phyloP scores from a whole-genome alignment of 2,329 filamentous ascomycete species.

The Corinectria fuckeliana region DNA sequence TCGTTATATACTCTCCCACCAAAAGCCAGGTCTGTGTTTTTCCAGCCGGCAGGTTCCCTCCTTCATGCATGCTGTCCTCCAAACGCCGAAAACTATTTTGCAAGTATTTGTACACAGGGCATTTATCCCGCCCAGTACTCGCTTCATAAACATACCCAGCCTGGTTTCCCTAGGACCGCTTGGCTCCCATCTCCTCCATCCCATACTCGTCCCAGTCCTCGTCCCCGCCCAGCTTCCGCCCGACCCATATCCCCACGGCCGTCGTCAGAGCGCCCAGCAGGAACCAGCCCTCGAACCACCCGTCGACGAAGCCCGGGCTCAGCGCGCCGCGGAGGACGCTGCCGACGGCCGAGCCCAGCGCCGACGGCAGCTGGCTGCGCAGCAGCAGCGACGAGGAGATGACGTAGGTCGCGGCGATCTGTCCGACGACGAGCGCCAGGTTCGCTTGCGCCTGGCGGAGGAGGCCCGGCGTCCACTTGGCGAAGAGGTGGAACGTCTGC shows the following conservation, averaged over 20 bases:
- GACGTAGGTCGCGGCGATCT: slow-evolving; percentile 85
- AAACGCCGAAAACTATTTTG: slow-evolving; percentile 6
- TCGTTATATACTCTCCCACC: not conserved
- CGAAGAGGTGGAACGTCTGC: slow-evolving; percentile 85
- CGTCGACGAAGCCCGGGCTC: slow-evolving; percentile 64
- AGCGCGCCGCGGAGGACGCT: slow-evolving; percentile 80
- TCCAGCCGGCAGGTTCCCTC: not conserved
- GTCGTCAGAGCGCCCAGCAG: slow-evolving; percentile 71
- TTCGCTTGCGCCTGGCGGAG: slow-evolving; percentile 78
- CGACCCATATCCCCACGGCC: slow-evolving; percentile 74
- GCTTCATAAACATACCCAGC: not conserved
- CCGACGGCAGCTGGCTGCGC: slow-evolving; percentile 76
- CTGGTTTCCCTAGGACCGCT: slow-evolving; percentile 58
- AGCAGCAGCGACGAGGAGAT: slow-evolving; percentile 80
- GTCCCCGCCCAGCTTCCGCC: slow-evolving; percentile 63
- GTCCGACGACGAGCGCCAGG: slow-evolving; percentile 78
- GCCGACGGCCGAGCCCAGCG: slow-evolving; percentile 78
- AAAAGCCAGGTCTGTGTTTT: not conserved
- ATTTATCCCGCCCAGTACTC: not conserved
- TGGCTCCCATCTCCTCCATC: slow-evolving; percentile 74
- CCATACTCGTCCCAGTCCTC: slow-evolving; percentile 68
- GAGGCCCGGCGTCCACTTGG: slow-evolving; percentile 74
- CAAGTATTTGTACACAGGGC: slow-evolving; percentile 10
- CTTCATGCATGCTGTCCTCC: not conserved
- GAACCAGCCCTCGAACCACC: slow-evolving; percentile 92